Evolutionary conservation across 139 green algal species (phyloP).

Genomic region (Closterium sp.): DNA sequence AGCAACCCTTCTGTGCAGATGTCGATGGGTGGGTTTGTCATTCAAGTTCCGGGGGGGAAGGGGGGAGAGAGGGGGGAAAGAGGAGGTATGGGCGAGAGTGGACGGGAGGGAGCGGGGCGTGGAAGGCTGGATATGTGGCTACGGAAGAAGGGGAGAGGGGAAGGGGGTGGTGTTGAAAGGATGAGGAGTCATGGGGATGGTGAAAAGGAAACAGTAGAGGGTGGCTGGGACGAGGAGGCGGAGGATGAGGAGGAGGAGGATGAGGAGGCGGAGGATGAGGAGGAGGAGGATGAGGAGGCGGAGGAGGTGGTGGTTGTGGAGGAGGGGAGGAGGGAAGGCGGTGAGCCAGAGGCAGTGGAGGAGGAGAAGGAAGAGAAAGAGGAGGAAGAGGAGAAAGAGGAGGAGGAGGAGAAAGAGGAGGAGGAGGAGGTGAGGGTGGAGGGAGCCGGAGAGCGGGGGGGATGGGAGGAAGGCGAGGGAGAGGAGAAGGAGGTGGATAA

Average conservation of each 20-base stretch:
- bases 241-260: background rate
- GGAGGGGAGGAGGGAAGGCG: too few relatives aligned
- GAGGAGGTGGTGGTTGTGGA: background rate
- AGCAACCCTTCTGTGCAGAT: too few relatives aligned
- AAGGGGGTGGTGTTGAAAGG: background rate
- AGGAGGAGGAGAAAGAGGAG: background rate
- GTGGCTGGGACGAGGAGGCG: background rate
- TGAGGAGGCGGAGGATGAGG: constrained; percentile 6
- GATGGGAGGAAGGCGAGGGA: background rate
- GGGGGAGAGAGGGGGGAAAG: background rate
- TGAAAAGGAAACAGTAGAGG: background rate
- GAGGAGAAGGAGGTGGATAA: background rate
- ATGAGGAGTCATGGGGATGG: background rate
- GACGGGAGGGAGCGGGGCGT: background rate
- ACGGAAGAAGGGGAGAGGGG: background rate
- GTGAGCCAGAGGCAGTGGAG: too few relatives aligned
- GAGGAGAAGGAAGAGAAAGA: too few relatives aligned
- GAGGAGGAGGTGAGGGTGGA: too few relatives aligned
- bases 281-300: background rate
- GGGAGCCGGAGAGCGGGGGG: background rate
- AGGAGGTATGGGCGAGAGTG: background rate
- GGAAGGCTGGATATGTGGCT: background rate
- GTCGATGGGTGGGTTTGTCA: background rate
- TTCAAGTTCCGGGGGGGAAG: background rate
- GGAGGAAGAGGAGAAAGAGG: too few relatives aligned